Evolutionary conservation across 345 rosid species (phyloP), one percentile per base, ranked within the genome.

Genomic region (Hypericum perforatum): DNA sequence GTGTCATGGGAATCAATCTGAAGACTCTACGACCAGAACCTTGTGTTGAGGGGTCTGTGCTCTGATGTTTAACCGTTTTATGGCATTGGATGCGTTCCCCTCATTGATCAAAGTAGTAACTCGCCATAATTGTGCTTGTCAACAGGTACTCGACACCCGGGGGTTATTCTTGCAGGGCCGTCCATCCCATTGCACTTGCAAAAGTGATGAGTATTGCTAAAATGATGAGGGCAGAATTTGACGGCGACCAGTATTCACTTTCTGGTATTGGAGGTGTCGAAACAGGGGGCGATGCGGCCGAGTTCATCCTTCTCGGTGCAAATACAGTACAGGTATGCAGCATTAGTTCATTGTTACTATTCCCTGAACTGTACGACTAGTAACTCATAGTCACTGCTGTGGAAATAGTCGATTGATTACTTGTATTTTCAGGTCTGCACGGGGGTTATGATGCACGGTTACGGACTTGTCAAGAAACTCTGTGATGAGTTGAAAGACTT

Each of bases 381-480:
- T 22, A 22, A 22, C 32, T 22, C 32, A 22, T 22, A 22, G 32
- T 22, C 32, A 22, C 32, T 22, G 32, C 32, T 22, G 32, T 22
- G 32, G 32, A 22, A 22, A 22, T 22, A 22, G 32, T 22, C 4
- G 32, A 22, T 22, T 22, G 32, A 22, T 22, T 22, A 22, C 32
- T 50, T 41, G 29, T 52, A 43, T 49, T 58, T 61, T 46, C 62
- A 92, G 97, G 97, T 88, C 9, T 92, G 98, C 67, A 85, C 98
- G 0, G 98, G 97, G 8, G 97, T 88, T 49, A 88, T 92, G 98
- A 81, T 92, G 86, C 98, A 92, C 41, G 97, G 99, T 12, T 85
- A 92, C 59, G 81, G 91, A 56, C 75, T 89, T 29, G 97, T 92
- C 44, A 92, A 92, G 82, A 78, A 81, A 54, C 82, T 92, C 37